These are phyloP conservation scores for Mrakia hoshinonis DNA, from an alignment of 768 basidiomycete genomes.

Conservation along the genomic window DNA sequence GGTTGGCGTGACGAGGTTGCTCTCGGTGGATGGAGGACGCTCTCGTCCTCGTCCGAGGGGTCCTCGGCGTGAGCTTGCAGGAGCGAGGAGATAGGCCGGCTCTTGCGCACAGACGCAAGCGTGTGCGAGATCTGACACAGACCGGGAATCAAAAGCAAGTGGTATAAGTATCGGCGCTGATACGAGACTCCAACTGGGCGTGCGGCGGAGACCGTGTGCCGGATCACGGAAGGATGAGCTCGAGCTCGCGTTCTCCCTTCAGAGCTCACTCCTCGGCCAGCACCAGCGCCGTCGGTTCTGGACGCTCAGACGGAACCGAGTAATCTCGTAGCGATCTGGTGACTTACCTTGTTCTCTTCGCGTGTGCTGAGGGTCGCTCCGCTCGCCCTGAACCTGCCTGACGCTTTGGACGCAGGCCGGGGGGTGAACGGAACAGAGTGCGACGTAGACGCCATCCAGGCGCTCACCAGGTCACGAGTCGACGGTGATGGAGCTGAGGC, in stretches of 20 bases:
- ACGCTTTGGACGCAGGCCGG: conserved; percentile 3
- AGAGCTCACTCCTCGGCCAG: neutral
- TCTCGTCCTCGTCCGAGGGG: neutral
- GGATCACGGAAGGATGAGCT: neutral
- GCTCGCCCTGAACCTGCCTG: neutral
- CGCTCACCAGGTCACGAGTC: too few species aligned
- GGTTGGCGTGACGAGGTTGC: neutral
- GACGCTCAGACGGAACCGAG: too few species aligned
- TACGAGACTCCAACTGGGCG: neutral
- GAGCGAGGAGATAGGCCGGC: neutral
- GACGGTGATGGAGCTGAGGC: too few species aligned
- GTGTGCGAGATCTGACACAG: conserved; percentile 12
- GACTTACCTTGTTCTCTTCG: conserved; percentile 15
- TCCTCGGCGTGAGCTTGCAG: neutral
- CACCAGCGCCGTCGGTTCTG: neutral
- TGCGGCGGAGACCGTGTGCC: neutral
- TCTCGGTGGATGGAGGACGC: neutral
- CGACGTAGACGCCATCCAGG: neutral
- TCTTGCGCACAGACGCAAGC: conserved; percentile 6
- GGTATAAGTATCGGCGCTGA: neutral
- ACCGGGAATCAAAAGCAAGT: too few species aligned
- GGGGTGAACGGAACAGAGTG: conserved; percentile 19
- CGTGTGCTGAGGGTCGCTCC: conserved; percentile 15
- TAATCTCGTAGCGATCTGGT: neutral
- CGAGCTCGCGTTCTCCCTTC: neutral